Conservation (phyloP, 768 basidiomycete species). For the Mycena kentingensis region DNA sequence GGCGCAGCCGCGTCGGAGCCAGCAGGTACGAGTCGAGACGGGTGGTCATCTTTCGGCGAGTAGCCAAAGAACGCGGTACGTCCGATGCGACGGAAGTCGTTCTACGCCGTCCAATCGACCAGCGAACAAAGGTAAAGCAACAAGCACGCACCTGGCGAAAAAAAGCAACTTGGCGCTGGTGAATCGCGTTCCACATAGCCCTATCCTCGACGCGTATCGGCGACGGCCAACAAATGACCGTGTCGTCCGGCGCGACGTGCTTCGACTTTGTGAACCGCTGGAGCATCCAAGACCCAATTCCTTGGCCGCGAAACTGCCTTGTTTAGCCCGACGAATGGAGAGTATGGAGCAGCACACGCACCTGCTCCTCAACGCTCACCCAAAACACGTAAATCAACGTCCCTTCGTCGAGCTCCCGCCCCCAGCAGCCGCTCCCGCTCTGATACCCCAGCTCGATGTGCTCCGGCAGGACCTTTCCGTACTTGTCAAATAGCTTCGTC, state of each 20-base stretch:
- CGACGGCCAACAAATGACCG: conserved; percentile 27
- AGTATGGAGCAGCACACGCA: too few relatives aligned
- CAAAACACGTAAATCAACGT: too few relatives aligned
- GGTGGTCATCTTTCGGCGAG: conserved; percentile 24
- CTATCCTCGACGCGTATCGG: conserved; percentile 39
- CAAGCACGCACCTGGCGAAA: background rate
- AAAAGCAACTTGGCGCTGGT: conserved; percentile 2
- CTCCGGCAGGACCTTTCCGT: too few relatives aligned
- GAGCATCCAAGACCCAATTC: conserved; percentile 26
- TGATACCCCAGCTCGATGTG: too few relatives aligned
- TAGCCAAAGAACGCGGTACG: conserved; percentile 28
- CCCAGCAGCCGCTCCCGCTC: too few relatives aligned
- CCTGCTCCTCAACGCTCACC: too few relatives aligned
- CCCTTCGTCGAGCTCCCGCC: too few relatives aligned
- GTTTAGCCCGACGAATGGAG: too few relatives aligned
- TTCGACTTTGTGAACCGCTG: conserved; percentile 20
- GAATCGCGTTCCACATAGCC: background rate
- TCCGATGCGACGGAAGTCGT: conserved; percentile 31
- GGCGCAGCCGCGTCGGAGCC: conserved; percentile 3
- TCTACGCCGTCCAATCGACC: conserved; percentile 9
- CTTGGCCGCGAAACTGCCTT: conserved; percentile 19
- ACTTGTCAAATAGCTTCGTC: too few relatives aligned
- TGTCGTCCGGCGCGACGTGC: conserved; percentile 19
- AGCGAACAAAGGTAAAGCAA: background rate
- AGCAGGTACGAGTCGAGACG: conserved; percentile 19